Conservation (phyloP, 2,329 filamentous ascomycete genomes). For the Ophiocordyceps robertsii region DNA sequence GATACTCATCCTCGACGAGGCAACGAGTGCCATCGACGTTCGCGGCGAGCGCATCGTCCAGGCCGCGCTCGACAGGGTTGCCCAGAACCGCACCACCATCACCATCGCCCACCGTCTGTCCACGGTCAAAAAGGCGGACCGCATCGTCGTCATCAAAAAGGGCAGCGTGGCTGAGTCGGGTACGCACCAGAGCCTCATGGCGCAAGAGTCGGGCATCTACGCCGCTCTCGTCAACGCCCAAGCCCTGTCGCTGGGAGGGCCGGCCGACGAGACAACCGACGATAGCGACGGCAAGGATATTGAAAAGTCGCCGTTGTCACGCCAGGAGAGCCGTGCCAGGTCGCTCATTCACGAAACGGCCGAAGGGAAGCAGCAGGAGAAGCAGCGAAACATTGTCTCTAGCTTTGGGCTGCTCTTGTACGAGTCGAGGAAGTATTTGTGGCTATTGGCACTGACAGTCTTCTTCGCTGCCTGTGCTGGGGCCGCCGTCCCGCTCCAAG, state of each 20-base stretch:
- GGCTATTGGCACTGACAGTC: slow-evolving; percentile 34
- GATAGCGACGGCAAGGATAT: slow-evolving; percentile 24
- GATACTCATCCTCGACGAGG: slow-evolving; percentile 66
- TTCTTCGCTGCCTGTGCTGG: slow-evolving; percentile 29
- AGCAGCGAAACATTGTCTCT: slow-evolving; percentile 29
- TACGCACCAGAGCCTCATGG: slow-evolving; percentile 58
- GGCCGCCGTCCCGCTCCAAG: slow-evolving; percentile 34
- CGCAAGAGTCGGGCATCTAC: slow-evolving; percentile 48
- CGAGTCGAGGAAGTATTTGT: slow-evolving; percentile 40
- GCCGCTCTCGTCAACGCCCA: slow-evolving; percentile 53
- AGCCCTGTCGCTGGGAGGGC: slow-evolving; percentile 39
- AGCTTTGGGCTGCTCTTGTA: slow-evolving; percentile 44
- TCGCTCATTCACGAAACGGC: slow-evolving; percentile 17
- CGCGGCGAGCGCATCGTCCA: slow-evolving; percentile 48
- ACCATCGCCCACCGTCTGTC: slow-evolving; percentile 64
- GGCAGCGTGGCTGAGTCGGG: slow-evolving; percentile 62
- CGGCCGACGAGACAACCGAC: slow-evolving; percentile 20
- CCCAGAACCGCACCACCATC: slow-evolving; percentile 52
- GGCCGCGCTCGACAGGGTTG: slow-evolving; percentile 46
- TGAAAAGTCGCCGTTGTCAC: slow-evolving; percentile 23
- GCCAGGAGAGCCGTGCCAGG: slow-evolving; percentile 30
- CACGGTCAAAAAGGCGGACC: slow-evolving; percentile 64
- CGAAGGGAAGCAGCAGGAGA: slow-evolving; percentile 9
- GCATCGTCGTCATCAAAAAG: slow-evolving; percentile 62
- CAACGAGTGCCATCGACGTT: slow-evolving; percentile 52